These are phyloP conservation scores for Blastobotrys apis DNA, from an alignment of 1,139 yeast genomes.

Conservation along the genomic window DNA sequence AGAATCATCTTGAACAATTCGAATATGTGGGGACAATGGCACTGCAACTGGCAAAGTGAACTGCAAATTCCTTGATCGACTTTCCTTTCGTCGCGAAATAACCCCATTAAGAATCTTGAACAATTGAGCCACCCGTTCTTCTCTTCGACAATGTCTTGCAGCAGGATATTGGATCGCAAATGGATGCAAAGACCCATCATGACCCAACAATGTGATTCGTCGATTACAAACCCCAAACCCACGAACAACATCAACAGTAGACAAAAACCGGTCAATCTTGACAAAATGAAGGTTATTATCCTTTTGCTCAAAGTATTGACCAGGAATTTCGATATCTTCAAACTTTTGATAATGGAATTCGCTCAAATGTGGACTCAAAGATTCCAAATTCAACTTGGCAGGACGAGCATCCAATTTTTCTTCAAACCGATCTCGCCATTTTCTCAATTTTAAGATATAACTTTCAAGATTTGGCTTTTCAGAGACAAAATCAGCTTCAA, in stretches of 20 bases:
- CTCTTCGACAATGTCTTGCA: slow-evolving; percentile 94
- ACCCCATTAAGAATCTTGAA: slow-evolving; percentile 85
- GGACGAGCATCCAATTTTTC: slow-evolving; percentile 78
- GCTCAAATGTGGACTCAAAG: slow-evolving; percentile 88
- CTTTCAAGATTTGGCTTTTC: slow-evolving; percentile 87
- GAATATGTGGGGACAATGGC: slow-evolving; percentile 90
- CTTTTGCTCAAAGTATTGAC: slow-evolving; percentile 73
- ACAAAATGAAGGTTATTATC: slow-evolving; percentile 85
- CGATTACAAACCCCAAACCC: slow-evolving; percentile 93
- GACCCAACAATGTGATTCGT: slow-evolving; percentile 84
- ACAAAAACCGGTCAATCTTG: slow-evolving; percentile 88
- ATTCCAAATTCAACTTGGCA: slow-evolving; percentile 75
- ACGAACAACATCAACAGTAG: slow-evolving; percentile 82
- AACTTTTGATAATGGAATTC: slow-evolving; percentile 98
- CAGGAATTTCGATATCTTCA: slow-evolving; percentile 96
- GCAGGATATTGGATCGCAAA: slow-evolving; percentile 98
- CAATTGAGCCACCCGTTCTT: slow-evolving; percentile 87
- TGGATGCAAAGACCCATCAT: slow-evolving; percentile 86
- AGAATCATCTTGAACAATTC: slow-evolving; percentile 82
- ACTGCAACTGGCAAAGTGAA: slow-evolving; percentile 90
- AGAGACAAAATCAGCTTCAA: slow-evolving; percentile 84
- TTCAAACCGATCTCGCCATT: slow-evolving; percentile 91
- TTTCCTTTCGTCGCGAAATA: slow-evolving; percentile 74
- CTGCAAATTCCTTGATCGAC: slow-evolving; percentile 78
- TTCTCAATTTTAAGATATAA: slow-evolving; percentile 74